Conservation (phyloP, 179 eudicot genomes). For the Carnegiea gigantea region DNA sequence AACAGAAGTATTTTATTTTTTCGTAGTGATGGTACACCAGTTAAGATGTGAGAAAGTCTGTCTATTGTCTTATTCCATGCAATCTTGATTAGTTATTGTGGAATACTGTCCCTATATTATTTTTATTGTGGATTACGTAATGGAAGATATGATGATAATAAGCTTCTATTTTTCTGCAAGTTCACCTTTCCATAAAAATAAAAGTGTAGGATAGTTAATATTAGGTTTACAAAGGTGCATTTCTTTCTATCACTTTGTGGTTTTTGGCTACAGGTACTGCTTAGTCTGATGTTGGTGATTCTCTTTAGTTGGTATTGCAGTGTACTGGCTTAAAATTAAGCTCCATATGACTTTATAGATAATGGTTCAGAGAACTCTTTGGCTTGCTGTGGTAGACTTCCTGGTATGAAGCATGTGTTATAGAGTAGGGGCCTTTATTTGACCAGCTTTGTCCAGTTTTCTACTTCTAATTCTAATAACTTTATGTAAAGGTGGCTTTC, state of each 20-base stretch:
- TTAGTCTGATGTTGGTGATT: neutral
- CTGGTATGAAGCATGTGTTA: neutral
- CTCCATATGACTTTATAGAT: neutral
- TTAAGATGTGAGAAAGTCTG: no score
- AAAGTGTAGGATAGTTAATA: neutral
- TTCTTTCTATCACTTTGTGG: neutral
- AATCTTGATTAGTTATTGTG: neutral
- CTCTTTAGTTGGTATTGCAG: neutral
- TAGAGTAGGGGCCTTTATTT: neutral
- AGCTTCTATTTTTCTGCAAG: neutral
- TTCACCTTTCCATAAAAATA: neutral
- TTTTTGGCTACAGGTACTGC: neutral
- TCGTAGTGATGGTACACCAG: no score
- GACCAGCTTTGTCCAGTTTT: neutral
- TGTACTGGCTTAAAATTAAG: neutral
- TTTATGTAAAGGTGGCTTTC: neutral
- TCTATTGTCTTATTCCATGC: neutral
- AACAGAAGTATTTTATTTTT: neutral
- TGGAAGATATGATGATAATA: neutral
- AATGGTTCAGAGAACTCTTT: neutral
- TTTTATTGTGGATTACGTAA: neutral
- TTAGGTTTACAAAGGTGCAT: neutral
- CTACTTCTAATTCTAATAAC: neutral
- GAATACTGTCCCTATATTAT: neutral
- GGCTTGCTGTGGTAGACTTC: slow-evolving; percentile 1